These are phyloP conservation scores for Phytophthora capsici DNA, from an alignment of 352 stramenopile species.

Conservation along the genomic window DNA sequence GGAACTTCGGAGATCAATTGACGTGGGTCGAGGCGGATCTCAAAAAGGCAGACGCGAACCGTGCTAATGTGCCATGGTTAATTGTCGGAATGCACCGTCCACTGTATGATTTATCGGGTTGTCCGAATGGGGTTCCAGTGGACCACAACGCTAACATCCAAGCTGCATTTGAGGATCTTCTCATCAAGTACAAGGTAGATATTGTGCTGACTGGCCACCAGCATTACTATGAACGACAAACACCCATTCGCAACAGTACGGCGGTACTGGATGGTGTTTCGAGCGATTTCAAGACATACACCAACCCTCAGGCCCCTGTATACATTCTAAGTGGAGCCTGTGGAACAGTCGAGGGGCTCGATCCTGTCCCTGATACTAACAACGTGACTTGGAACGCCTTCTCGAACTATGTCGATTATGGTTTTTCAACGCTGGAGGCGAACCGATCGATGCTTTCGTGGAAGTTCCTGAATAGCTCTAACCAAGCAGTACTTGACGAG, in stretches of 20 bases:
- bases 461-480: conserved; percentile 41
- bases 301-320: conserved; percentile 42
- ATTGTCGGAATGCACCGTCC: conserved; percentile 62
- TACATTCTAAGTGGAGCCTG: conserved; percentile 45
- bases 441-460: conserved; percentile 42
- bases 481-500: conserved; percentile 36
- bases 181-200: conserved; percentile 57
- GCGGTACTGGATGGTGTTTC: conserved; percentile 37
- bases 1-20: conserved; percentile 59
- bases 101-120: conserved; percentile 36
- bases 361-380: conserved; percentile 17
- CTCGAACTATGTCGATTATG: conserved; percentile 41
- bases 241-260: conserved; percentile 27
- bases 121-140: conserved; percentile 27
- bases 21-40: conserved; percentile 59
- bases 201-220: conserved; percentile 46
- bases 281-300: conserved; percentile 36
- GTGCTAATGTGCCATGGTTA: conserved; percentile 53
- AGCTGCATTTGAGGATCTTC: conserved; percentile 47
- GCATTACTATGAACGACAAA: conserved; percentile 48
- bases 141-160: conserved; percentile 51
- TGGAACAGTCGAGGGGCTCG: conserved; percentile 39
- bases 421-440: conserved; percentile 38
- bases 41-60: conserved; percentile 51
- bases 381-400: conserved; percentile 39